phyloP scores from a whole-genome alignment of 495 filamentous ascomycete species.

The Penicillium atrosanguineum region DNA sequence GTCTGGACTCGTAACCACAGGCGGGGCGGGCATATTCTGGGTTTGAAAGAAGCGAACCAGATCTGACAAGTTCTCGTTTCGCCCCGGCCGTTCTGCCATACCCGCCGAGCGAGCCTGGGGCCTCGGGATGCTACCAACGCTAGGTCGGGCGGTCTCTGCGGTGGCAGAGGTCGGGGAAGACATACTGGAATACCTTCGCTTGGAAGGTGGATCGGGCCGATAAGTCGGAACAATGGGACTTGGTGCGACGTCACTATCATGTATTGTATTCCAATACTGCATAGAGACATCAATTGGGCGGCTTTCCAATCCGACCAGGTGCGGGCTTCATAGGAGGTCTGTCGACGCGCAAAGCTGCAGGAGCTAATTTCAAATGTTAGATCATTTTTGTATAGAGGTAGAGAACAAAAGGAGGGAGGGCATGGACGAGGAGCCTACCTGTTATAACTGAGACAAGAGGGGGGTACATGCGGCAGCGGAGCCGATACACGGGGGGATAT shows the following conservation, averaged over 20 bases:
- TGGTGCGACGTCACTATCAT: constrained; percentile 37
- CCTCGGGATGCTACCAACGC: constrained; percentile 8
- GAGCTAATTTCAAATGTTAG: background rate
- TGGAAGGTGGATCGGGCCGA: constrained; percentile 30
- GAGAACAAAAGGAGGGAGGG: background rate
- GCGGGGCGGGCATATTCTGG: constrained; percentile 20
- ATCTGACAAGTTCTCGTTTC: constrained; percentile 36
- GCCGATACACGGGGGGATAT: constrained; percentile 13
- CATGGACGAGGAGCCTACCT: constrained; percentile 16
- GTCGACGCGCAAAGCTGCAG: background rate
- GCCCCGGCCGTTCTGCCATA: constrained; percentile 23
- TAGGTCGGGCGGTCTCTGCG: constrained; percentile 2
- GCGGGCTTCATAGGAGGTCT: constrained; percentile 14
- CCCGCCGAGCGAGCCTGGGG: constrained; percentile 27
- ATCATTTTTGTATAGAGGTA: background rate
- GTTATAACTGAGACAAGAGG: background rate
- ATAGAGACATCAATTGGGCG: constrained; percentile 30
- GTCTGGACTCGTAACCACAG: constrained; percentile 9
- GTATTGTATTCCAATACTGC: constrained; percentile 30
- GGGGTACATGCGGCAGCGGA: constrained; percentile 7
- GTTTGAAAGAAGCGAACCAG: constrained; percentile 40
- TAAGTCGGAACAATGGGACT: constrained; percentile 42
- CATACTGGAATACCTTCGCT: constrained; percentile 32
- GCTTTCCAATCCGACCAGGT: constrained; percentile 18
- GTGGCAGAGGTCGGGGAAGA: constrained; percentile 21